These are phyloP conservation scores for Pseudogymnoascus sp. DNA, from an alignment of 2,329 filamentous ascomycete genomes.

Conservation along the genomic window DNA sequence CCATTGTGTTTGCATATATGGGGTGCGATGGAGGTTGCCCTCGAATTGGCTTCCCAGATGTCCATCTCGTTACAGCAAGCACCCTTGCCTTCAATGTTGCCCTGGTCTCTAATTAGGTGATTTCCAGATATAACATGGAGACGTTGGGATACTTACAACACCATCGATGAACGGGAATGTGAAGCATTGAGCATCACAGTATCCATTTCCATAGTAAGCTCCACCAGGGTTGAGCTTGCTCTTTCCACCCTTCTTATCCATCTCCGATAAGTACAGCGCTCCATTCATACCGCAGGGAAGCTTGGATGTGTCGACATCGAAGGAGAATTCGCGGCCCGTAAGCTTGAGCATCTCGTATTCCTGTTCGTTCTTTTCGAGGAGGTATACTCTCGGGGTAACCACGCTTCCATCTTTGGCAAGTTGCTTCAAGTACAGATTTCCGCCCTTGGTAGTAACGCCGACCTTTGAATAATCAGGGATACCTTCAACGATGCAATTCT, in stretches of 20 bases:
- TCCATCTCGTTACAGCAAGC: slow-evolving; percentile 49
- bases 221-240: slow-evolving; percentile 33
- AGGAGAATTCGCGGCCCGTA: slow-evolving; percentile 37
- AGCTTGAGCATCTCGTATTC: slow-evolving; percentile 39
- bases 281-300: slow-evolving; percentile 36
- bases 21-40: slow-evolving; percentile 39
- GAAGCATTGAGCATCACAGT: slow-evolving; percentile 38
- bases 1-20: slow-evolving; percentile 41
- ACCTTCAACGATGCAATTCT: slow-evolving; percentile 48
- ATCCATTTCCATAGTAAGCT: slow-evolving; percentile 42
- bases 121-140: neutral
- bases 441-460: slow-evolving; percentile 35
- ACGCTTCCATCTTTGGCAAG: slow-evolving; percentile 18
- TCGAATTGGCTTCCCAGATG: slow-evolving; percentile 47
- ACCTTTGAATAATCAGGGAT: slow-evolving; percentile 40
- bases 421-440: slow-evolving; percentile 30
- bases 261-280: slow-evolving; percentile 33
- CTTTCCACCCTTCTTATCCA: slow-evolving; percentile 31
- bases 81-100: slow-evolving; percentile 37
- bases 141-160: slow-evolving; percentile 24
- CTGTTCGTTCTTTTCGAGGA: slow-evolving; percentile 34
- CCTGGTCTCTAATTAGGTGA: neutral
- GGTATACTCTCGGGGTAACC: slow-evolving; percentile 37
- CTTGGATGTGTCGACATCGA: slow-evolving; percentile 37
- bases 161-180: slow-evolving; percentile 32